These are phyloP conservation scores for Pseudogymnoascus sp. DNA, from an alignment of 2,329 filamentous ascomycete species.

Conservation along the genomic window DNA sequence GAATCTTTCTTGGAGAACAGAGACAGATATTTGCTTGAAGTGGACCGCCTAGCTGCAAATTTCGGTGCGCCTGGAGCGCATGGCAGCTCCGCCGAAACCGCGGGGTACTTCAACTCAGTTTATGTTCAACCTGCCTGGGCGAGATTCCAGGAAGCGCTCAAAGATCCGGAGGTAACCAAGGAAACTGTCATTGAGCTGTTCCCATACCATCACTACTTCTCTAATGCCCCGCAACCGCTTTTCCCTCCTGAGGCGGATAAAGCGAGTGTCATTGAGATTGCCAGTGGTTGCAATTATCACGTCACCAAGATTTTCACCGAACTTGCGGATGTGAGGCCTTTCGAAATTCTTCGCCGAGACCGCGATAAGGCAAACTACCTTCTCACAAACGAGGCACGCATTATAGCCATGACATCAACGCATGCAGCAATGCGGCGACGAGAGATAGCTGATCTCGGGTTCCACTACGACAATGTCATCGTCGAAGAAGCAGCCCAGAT, in stretches of 20 bases:
- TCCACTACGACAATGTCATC: conserved; percentile 93
- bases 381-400: conserved; percentile 88
- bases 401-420: conserved; percentile 97
- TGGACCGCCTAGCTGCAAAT: conserved; percentile 75
- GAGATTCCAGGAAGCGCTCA: conserved; percentile 64
- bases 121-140: conserved; percentile 85
- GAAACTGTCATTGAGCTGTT: conserved; percentile 65
- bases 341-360: conserved; percentile 83
- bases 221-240: conserved; percentile 75
- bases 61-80: conserved; percentile 89
- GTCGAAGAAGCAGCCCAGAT: conserved; percentile 99
- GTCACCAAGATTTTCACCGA: conserved; percentile 86
- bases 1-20: conserved; percentile 92
- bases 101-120: conserved; percentile 90
- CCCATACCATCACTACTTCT: conserved; percentile 83
- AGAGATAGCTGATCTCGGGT: conserved; percentile 85
- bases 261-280: conserved; percentile 64
- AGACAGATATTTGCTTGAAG: conserved; percentile 67
- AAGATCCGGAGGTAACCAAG: conserved; percentile 45
- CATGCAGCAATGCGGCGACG: conserved; percentile 90
- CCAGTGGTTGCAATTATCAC: conserved; percentile 78
- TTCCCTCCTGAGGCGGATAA: conserved; percentile 61
- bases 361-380: conserved; percentile 95
- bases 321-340: conserved; percentile 85
- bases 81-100: conserved; percentile 90